Evolutionary conservation across 495 filamentous ascomycete genomes (phyloP), one percentile per base, ranked within the genome.

Genomic region (Aspergillus homomorphus): DNA sequence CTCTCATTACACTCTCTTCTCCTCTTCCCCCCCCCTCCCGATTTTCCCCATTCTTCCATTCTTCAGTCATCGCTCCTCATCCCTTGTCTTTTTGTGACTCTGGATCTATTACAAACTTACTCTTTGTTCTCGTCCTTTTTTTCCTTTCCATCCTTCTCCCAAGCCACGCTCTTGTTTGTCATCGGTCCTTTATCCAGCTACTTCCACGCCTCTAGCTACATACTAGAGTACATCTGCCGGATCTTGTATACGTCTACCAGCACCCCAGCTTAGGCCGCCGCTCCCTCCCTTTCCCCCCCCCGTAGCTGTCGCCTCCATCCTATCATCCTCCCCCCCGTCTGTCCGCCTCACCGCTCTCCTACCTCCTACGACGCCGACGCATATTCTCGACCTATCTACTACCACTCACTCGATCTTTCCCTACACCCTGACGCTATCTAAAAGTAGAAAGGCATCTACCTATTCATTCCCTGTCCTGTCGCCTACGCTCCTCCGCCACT

Each of bases 321-420:
- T 56, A 28, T 51, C 59, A 45, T 57, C 43, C 53, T 59, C 21
- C 19, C 51, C 51, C 45, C 57, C 57, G 43, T 53, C 61, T 38
- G 12, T 61, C 56, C 58, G 48, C 58, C 60, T 73, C 65, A 71
- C 70, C 70, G 70, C 68, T 71, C 64, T 66, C 62, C 57, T 56
- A 52, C 45, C 24, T 51, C 48, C 51, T 55, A 45, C 45, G 44
- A 14, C 49, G 12, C 33, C 45, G 24, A 63, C 55, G 19, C 45
- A 51, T 54, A 57, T 57, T 49, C 12, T 28, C 30, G 38, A 38
- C 33, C 33, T 38, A 38, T 38, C 33, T 14, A 38, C 33, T 38
- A 38, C 33, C 33, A 9, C 12, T 38, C 2, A 38, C 6, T 38
- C 33, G 33, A 12, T 38, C 33, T 12, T 12, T 12, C 26, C 33